These are phyloP conservation scores for Cephalotrichum gorgonifer DNA, from an alignment of 2,329 filamentous ascomycete species.

Conservation along the genomic window DNA sequence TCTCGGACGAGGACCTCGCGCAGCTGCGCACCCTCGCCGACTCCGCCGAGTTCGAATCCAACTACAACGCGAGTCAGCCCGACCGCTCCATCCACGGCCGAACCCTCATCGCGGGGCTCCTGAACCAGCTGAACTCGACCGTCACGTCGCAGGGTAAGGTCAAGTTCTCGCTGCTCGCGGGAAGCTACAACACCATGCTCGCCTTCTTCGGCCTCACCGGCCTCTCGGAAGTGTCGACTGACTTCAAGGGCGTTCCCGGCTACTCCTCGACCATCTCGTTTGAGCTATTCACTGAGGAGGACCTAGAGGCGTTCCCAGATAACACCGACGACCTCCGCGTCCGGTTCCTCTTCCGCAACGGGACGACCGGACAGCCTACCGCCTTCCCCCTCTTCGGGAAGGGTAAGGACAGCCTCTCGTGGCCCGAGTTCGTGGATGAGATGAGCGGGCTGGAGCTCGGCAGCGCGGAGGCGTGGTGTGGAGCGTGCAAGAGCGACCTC, in stretches of 20 bases:
- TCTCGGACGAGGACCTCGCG: conserved; percentile 20
- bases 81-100: conserved; percentile 19
- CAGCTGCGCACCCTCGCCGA: conserved; percentile 22
- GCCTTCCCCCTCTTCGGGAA: conserved; percentile 20
- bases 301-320: conserved; percentile 15
- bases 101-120: conserved; percentile 19
- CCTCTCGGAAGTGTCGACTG: conserved; percentile 14
- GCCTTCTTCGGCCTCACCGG: conserved; percentile 20
- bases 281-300: conserved; percentile 19
- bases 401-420: conserved; percentile 16
- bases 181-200: conserved; percentile 25
- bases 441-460: conserved; percentile 17
- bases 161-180: conserved; percentile 22
- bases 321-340: conserved; percentile 17
- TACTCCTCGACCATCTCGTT: conserved; percentile 25
- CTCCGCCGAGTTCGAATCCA: conserved; percentile 19
- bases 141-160: conserved; percentile 17
- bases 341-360: conserved; percentile 23
- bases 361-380: conserved; percentile 17
- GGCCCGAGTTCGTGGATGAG: conserved; percentile 16
- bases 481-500: conserved; percentile 14
- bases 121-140: conserved; percentile 20
- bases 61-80: conserved; percentile 19
- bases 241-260: conserved; percentile 22
- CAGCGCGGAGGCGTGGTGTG: conserved; percentile 20